Base-by-base conservation (phyloP, 495 filamentous ascomycete species). In the Jackrogersella multiformis region DNA sequence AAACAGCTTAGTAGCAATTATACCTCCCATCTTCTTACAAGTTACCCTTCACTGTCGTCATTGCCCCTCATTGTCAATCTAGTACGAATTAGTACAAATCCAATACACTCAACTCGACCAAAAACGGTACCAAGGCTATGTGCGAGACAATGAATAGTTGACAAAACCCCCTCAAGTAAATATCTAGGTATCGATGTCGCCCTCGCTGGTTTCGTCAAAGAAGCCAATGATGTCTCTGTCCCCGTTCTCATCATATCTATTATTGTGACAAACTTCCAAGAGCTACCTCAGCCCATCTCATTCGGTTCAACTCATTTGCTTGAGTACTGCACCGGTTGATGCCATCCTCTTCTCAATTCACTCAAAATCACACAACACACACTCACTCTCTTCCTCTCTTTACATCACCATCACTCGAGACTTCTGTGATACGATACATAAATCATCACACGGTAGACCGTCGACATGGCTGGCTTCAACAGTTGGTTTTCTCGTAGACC, bases 121-220 rank as follows among this genome's bases (percentile, higher is more conserved):
- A 23, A 68, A 44, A 26, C 55, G 32, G 41, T 15, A 55, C 42
- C 39, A 20, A 21, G 23, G 30, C 13, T 32, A 16, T 54, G 38
- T 58, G 38, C 5, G 8, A 53, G 10, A 49, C 32, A 52, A 56
- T 46, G 48, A 48, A 48, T 58, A n/a, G 35, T 58, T 23, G 10
- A 24, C 39, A 18, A 44, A 42, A 7, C 7, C 1, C 12, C 10
- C 13, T 28, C 36, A 30, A 15, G 5, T 52, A n/a, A n/a, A n/a
- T n/a, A n/a, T n/a, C n/a, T n/a, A n/a, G 51, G 15, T 36, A 18
- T 59, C 39, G 39, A 39, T 20, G 30, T 49, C 28, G 24, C 15
- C 45, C 18, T 61, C 6, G 16, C 34, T 67, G 56, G 42, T 61
- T 61, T 20, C 56, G 51, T 67, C 56, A 48, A 65, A 42, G 36